Conservation (phyloP, 768 basidiomycete species). For the Termitomyces eurrhizus region DNA sequence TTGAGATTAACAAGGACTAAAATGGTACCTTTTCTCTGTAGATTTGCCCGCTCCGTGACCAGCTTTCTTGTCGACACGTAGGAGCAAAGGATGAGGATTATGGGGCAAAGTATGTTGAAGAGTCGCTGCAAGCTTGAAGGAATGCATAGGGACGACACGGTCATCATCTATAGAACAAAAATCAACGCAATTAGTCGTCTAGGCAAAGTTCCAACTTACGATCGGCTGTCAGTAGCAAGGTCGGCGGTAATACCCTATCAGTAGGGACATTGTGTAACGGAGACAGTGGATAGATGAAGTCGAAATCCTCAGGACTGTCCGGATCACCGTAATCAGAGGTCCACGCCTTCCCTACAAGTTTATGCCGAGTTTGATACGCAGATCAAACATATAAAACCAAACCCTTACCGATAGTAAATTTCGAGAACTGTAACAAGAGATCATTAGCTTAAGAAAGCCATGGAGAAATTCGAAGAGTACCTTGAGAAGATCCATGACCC, state of each 20-base stretch:
- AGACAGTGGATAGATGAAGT: constrained; percentile 78
- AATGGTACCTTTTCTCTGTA: constrained; percentile 56
- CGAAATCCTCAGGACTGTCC: constrained; percentile 72
- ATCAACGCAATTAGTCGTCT: neutral
- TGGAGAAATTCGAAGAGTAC: constrained; percentile 27
- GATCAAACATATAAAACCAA: neutral
- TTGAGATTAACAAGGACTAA: neutral
- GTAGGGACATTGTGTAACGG: constrained; percentile 77
- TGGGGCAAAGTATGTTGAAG: constrained; percentile 61
- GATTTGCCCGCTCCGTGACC: constrained; percentile 82
- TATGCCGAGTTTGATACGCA: constrained; percentile 4
- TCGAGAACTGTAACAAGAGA: constrained; percentile 47
- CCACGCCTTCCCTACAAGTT: constrained; percentile 62
- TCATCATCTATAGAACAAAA: constrained; percentile 56
- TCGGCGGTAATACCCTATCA: constrained; percentile 58
- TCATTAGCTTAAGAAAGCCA: constrained; percentile 1
- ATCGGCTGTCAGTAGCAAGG: constrained; percentile 78
- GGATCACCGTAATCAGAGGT: constrained; percentile 77
- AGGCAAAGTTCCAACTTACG: constrained; percentile 43
- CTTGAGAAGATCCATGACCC: constrained; percentile 77
- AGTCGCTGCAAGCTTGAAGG: constrained; percentile 80
- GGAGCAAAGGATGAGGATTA: constrained; percentile 69
- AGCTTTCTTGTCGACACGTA: constrained; percentile 76
- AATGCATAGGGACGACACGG: constrained; percentile 83
- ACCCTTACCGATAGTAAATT: constrained; percentile 67